Evolutionary conservation across 306 rosid species (phyloP).

Genomic region (Glycine soja): DNA sequence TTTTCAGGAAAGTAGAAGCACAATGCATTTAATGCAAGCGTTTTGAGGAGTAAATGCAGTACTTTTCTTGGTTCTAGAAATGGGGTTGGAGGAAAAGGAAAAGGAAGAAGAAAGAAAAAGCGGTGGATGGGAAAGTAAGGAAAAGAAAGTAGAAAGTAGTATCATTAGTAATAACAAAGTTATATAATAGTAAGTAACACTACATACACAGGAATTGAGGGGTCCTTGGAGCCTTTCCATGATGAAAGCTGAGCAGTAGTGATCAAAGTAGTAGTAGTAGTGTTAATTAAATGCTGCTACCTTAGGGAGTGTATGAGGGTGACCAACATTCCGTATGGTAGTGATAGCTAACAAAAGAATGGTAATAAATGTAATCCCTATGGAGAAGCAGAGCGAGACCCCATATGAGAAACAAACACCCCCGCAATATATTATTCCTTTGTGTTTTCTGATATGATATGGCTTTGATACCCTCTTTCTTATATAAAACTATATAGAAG

Average conservation of each 20-base stretch:
- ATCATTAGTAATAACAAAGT: background rate
- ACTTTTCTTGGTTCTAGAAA: slow-evolving; percentile 51
- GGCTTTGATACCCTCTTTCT: slow-evolving; percentile 40
- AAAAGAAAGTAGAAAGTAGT: slow-evolving; percentile 9
- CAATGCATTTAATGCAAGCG: slow-evolving; percentile 65
- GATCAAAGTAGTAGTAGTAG: slow-evolving; percentile 8
- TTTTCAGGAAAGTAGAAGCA: slow-evolving; percentile 49
- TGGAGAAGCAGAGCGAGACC: slow-evolving; percentile 67
- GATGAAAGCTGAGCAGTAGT: slow-evolving; percentile 40
- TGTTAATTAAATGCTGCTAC: slow-evolving; percentile 42
- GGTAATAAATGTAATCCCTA: slow-evolving; percentile 74
- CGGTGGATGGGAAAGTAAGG: background rate
- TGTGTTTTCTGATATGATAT: slow-evolving; percentile 44
- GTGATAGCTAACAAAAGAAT: slow-evolving; percentile 60
- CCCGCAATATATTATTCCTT: slow-evolving; percentile 61
- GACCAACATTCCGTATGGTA: slow-evolving; percentile 76
- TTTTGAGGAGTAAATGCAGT: slow-evolving; percentile 58
- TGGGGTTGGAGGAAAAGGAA: slow-evolving; percentile 42
- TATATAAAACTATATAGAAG: slow-evolving; percentile 20
- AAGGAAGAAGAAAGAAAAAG: slow-evolving; percentile 31
- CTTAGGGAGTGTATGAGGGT: slow-evolving; percentile 24
- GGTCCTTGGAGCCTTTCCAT: slow-evolving; percentile 97
- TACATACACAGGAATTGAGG: slow-evolving; percentile 78
- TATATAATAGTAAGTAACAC: background rate
- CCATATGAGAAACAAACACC: slow-evolving; percentile 53